Percentiles rank a stretch among this genome's conserved stretches.
These are phyloP conservation scores for Xylaria sp. DNA, from an alignment of 2,329 filamentous ascomycete genomes.

Conservation along the genomic window DNA sequence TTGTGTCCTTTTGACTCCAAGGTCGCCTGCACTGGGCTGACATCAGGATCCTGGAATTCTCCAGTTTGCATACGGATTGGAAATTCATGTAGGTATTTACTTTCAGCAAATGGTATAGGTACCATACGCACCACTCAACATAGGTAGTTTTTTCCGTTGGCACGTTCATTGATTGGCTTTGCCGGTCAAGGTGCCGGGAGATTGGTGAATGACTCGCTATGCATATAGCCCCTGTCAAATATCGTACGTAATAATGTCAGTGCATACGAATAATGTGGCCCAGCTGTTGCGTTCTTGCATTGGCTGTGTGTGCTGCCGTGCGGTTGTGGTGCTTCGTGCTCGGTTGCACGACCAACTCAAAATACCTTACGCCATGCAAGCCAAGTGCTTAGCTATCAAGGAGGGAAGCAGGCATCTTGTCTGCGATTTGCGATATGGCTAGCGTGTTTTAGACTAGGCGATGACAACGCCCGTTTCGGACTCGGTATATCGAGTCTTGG, in stretches of 20 bases:
- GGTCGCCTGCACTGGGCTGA: conserved; percentile 25
- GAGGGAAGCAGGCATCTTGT: background rate
- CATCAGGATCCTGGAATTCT: conserved; percentile 25
- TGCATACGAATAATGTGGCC: conserved; percentile 36
- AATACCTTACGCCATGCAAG: conserved; percentile 22
- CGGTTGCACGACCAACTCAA: conserved; percentile 25
- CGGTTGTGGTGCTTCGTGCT: conserved; percentile 19
- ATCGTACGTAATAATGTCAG: conserved; percentile 41
- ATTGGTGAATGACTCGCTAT: conserved; percentile 41
- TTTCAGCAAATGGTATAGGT: background rate
- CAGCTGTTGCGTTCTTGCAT: conserved; percentile 31
- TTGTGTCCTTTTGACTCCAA: conserved; percentile 18
- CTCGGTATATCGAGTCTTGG: conserved; percentile 3
- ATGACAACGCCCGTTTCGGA: conserved; percentile 12
- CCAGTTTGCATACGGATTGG: conserved; percentile 18
- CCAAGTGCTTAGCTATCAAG: conserved; percentile 27
- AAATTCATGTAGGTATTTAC: conserved; percentile 5
- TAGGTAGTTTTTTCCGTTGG: conserved; percentile 16
- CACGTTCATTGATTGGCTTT: conserved; percentile 33
- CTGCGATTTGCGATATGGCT: conserved; percentile 12
- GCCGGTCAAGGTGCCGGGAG: conserved; percentile 38
- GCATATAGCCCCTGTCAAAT: conserved; percentile 37
- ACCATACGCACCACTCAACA: conserved; percentile 21
- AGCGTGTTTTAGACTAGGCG: conserved; percentile 8
- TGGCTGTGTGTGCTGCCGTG: conserved; percentile 20